Base-by-base conservation (phyloP, 306 rosid species). In the Canavalia gladiata region DNA sequence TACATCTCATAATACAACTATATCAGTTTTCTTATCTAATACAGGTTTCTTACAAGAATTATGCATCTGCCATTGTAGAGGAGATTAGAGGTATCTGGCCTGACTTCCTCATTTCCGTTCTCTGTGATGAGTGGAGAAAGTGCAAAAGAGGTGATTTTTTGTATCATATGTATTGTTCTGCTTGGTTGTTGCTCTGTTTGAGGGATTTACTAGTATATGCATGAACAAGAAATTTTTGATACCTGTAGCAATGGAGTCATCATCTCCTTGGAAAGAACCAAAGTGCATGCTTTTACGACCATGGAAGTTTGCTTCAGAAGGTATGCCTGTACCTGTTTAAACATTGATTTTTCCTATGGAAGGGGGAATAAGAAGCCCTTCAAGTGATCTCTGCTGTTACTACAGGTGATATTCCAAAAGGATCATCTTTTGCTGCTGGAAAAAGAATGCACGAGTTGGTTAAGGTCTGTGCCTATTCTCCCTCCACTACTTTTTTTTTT, bases 381-480 rank as follows among this genome's bases (percentile, higher is more conserved):
- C 33, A 7, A 62, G 43, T 81, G 37, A 70, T 75, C 39, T 64
- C 33, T 85, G 50, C 80, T 86, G 82, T 79, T 29, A 78, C 83
- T 75, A 59, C 90, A 86, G 92, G 78, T 84, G 87, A 56, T 84
- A 79, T 89, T 72, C 68, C 91, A 41, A 82, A 89, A 31, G 92
- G 82, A 58, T 95, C 97, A 65, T 91, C 99, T 12, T 80, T 88
- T 71, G 74, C 87, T 77, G 91, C 91, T 64, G 99, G 97, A 80
- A 89, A 89, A 88, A 90, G 90, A 90, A 93, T 95, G 97, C 90
- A 84, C 6, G 97, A 95, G 86, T 81, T 90, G 88, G 93, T 87
- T 72, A 95, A 95, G 98, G 99, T 95, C 39, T 59, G 88, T 85
- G 73, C 78, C 62, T 69, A 5, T 82, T 82, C 30, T 43, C 0